Evolutionary conservation across 2,329 filamentous ascomycete genomes (phyloP).

Genomic region (Beauveria brongniartii): DNA sequence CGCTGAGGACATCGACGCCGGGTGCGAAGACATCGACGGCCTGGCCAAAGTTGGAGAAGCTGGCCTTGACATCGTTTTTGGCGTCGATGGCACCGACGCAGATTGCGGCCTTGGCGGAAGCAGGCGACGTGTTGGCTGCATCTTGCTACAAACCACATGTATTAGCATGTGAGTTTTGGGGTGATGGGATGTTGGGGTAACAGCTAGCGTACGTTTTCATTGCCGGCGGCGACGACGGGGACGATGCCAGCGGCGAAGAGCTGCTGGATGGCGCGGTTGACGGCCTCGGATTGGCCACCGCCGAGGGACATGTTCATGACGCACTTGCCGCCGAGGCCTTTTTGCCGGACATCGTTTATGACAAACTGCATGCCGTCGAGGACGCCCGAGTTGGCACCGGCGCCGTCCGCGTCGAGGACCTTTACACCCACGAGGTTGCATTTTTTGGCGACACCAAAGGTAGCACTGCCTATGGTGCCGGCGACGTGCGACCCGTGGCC

Average conservation of each 20-base stretch:
- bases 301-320: constrained; percentile 59
- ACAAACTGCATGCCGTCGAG: constrained; percentile 53
- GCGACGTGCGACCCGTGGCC: constrained; percentile 51
- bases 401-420: constrained; percentile 35
- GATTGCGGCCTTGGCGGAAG: constrained; percentile 47
- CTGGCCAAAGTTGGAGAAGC: constrained; percentile 51
- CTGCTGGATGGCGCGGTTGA: constrained; percentile 48
- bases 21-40: constrained; percentile 48
- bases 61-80: constrained; percentile 37
- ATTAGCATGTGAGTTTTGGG: background rate
- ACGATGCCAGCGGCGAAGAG: constrained; percentile 44
- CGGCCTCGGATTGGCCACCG: constrained; percentile 37
- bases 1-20: constrained; percentile 45
- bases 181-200: background rate
- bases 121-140: constrained; percentile 43
- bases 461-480: constrained; percentile 46
- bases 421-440: constrained; percentile 42
- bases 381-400: constrained; percentile 32
- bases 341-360: constrained; percentile 34
- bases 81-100: constrained; percentile 53
- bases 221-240: constrained; percentile 53
- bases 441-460: constrained; percentile 49
- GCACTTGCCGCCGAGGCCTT: constrained; percentile 39
- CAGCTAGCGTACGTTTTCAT: constrained; percentile 35
- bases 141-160: constrained; percentile 28